Base-by-base conservation (phyloP, 352 stramenopile genomes). In the Phytophthora sp. region DNA sequence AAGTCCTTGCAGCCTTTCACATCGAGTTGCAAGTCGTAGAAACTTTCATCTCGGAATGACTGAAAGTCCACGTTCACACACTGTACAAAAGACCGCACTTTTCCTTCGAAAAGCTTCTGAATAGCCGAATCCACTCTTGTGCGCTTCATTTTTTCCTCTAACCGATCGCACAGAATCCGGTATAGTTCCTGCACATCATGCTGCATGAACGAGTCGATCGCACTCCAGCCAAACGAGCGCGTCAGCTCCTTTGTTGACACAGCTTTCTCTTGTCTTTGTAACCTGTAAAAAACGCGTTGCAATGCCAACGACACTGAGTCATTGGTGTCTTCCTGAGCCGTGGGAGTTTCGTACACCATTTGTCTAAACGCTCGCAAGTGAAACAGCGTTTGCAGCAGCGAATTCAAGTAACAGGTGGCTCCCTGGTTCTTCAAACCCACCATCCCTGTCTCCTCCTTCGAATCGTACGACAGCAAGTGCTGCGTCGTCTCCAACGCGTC, bases 321-420 rank as follows among this genome's bases (percentile, higher is more conserved):
- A 45, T 88, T 91, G 12, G 84, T 94, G 62, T 96, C 88, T 64
- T 96, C 88, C 21, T 82, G 70, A 24, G 74, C 73, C 2, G 84
- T 91, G 3, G 88, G 88, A 1, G 86, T 94, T 31, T 86, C 84
- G 50, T 96, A 96, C 44, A 96, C 88, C 15, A 89, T 87, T 8
- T 90, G 82, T 21, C 93, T 74, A 47, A 98, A 96, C 24, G 85
- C 88, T 26, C 79, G 73, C 57, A 98, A 71, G 55, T 97, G 88
- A 65, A 95, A 98, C 18, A 98, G 74, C 49, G 89, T 97, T 74
- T 98, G 92, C 23, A 98, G 80, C 16, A 98, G 69, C 24, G 91
- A 98, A 69, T 98, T 98, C 77, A 98, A 82, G 71, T 98, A 98
- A 73, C 93, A 98, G 11, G 92, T 98, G 12, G 91, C 91, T 13